phyloP scores from a whole-genome alignment of 257 asterid genomes.

The Cynanchum wilfordii region DNA sequence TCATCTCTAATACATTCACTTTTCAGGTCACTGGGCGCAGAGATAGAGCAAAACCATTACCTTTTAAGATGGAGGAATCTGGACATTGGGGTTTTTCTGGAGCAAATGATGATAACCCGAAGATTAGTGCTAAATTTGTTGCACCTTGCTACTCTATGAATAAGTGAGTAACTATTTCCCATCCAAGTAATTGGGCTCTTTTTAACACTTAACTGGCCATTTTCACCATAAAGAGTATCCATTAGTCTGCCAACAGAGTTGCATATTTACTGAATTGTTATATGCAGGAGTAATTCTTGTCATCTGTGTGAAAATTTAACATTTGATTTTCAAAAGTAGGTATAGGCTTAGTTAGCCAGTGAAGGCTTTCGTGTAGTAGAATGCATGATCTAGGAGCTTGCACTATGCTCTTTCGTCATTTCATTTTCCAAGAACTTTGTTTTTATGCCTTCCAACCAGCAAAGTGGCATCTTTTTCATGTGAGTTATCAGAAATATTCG shows the following conservation, averaged over 20 bases:
- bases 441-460: not conserved
- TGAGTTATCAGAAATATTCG: not conserved
- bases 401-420: not conserved
- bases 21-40: slow-evolving; percentile 92
- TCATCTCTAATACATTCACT: not conserved
- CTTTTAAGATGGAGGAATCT: slow-evolving; percentile 79
- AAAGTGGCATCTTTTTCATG: not conserved
- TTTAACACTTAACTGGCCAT: not conserved
- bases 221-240: not conserved
- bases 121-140: slow-evolving; percentile 67
- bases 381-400: not conserved
- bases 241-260: not conserved
- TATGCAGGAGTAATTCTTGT: not conserved
- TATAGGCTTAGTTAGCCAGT: not conserved
- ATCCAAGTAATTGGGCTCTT: not conserved
- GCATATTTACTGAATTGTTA: not conserved
- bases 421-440: not conserved
- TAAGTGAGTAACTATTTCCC: slow-evolving; percentile 50
- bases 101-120: slow-evolving; percentile 80
- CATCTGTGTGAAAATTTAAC: not conserved
- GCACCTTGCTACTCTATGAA: slow-evolving; percentile 90
- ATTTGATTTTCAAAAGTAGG: not conserved
- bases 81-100: slow-evolving; percentile 94
- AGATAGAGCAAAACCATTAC: slow-evolving; percentile 93
- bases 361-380: not conserved